Percentiles rank a stretch among this genome's conserved stretches.
These are phyloP conservation scores for Sporothrix mexicana DNA, from an alignment of 2,329 filamentous ascomycete species.

Conservation along the genomic window DNA sequence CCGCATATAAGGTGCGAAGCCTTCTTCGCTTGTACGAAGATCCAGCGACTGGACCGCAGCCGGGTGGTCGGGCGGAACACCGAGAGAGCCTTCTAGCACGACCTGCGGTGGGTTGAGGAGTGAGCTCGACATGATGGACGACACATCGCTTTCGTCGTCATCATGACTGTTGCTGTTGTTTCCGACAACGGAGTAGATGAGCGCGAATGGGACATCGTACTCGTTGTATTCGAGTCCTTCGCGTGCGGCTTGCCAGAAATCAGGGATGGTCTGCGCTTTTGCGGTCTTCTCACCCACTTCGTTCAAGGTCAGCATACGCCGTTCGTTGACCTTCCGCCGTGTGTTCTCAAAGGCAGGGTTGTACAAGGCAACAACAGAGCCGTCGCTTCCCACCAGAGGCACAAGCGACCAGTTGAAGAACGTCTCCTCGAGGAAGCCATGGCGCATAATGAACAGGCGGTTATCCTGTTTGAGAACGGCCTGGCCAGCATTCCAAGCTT, in stretches of 20 bases:
- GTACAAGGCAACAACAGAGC: slow-evolving; percentile 75
- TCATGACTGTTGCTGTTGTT: slow-evolving; percentile 58
- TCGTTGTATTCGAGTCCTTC: slow-evolving; percentile 75
- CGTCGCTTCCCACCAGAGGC: slow-evolving; percentile 75
- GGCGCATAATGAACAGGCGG: slow-evolving; percentile 72
- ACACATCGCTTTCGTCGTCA: slow-evolving; percentile 72
- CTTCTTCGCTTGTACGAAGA: slow-evolving; percentile 70
- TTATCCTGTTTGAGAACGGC: slow-evolving; percentile 87
- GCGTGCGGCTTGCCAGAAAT: slow-evolving; percentile 75
- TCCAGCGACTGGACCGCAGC: slow-evolving; percentile 69
- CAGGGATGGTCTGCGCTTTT: slow-evolving; percentile 71
- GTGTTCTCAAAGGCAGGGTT: slow-evolving; percentile 86
- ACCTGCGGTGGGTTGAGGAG: slow-evolving; percentile 65
- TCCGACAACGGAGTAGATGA: slow-evolving; percentile 71
- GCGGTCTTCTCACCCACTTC: slow-evolving; percentile 79
- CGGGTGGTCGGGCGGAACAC: slow-evolving; percentile 68
- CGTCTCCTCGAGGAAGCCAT: slow-evolving; percentile 75
- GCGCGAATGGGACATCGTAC: slow-evolving; percentile 74
- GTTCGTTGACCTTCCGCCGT: slow-evolving; percentile 75
- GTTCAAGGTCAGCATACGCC: slow-evolving; percentile 77
- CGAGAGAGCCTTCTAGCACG: slow-evolving; percentile 73
- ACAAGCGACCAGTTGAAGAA: slow-evolving; percentile 86
- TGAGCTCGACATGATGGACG: slow-evolving; percentile 73
- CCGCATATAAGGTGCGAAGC: slow-evolving; percentile 77
- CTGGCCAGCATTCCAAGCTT: slow-evolving; percentile 71